Evolutionary conservation across 2,329 filamentous ascomycete species (phyloP).

Genomic region (Dactylellina leptospora): DNA sequence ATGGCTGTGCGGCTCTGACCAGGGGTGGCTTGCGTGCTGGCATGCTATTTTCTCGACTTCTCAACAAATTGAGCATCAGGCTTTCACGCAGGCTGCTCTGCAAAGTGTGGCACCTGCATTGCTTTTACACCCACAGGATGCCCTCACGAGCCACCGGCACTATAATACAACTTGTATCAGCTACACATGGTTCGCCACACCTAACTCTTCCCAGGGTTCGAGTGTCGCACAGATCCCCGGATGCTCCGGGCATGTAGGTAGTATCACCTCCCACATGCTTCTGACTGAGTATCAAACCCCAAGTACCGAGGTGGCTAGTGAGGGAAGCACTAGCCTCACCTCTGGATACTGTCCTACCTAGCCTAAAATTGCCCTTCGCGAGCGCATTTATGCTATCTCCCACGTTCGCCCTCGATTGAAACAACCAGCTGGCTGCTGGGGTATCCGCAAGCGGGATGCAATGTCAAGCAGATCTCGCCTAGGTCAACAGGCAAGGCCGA

Average conservation of each 20-base stretch:
- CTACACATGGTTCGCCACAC: slow-evolving; percentile 30
- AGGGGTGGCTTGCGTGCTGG: slow-evolving; percentile 8
- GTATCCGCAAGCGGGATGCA: slow-evolving; percentile 10
- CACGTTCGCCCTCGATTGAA: slow-evolving; percentile 39
- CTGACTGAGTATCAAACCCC: slow-evolving; percentile 19
- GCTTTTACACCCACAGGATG: slow-evolving; percentile 48
- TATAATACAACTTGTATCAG: slow-evolving; percentile 39
- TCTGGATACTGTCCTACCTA: slow-evolving; percentile 18
- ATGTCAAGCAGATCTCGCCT: slow-evolving; percentile 8
- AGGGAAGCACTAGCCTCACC: slow-evolving; percentile 7
- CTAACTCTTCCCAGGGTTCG: slow-evolving; percentile 10
- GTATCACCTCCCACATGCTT: neutral
- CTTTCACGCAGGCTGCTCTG: slow-evolving; percentile 41
- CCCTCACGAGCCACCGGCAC: slow-evolving; percentile 9
- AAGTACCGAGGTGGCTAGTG: slow-evolving; percentile 35
- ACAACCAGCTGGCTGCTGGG: slow-evolving; percentile 34
- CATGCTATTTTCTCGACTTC: neutral
- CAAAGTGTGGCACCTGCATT: slow-evolving; percentile 25
- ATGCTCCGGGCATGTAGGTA: slow-evolving; percentile 23
- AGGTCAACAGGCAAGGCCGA: slow-evolving; percentile 31
- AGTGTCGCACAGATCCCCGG: slow-evolving; percentile 25
- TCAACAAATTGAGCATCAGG: slow-evolving; percentile 22
- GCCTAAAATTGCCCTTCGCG: slow-evolving; percentile 34
- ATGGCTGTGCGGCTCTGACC: slow-evolving; percentile 39
- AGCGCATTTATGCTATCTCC: neutral